Conservation (phyloP, 768 basidiomycete species). For the Cystobasidiopsis lactophilus region DNA sequence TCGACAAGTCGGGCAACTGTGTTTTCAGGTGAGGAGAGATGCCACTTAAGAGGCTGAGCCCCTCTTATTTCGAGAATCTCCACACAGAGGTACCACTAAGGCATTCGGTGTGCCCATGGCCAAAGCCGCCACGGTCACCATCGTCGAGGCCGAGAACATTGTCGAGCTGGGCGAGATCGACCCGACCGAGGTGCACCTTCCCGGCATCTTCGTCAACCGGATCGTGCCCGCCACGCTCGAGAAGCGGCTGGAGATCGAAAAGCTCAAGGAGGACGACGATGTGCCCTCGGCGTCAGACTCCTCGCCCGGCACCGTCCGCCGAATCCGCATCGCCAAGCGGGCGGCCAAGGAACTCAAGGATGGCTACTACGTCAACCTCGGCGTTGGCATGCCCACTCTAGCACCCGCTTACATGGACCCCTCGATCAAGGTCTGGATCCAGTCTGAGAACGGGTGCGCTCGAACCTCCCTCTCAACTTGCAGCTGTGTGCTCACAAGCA, state of each 20-base stretch:
- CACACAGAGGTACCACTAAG: conserved; percentile 51
- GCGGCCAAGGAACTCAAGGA: conserved; percentile 76
- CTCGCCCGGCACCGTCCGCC: conserved; percentile 16
- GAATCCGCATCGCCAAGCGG: conserved; percentile 51
- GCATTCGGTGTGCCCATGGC: conserved; percentile 78
- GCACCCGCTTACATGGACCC: conserved; percentile 25
- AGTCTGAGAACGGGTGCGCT: conserved; percentile 28
- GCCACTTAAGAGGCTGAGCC: neutral
- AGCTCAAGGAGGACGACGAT: conserved; percentile 21
- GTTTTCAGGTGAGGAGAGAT: conserved; percentile 46
- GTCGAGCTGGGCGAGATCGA: conserved; percentile 62
- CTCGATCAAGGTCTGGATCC: conserved; percentile 27
- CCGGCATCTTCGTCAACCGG: conserved; percentile 40
- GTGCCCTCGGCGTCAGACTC: neutral
- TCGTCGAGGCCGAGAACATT: conserved; percentile 82
- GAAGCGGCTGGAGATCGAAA: conserved; percentile 55
- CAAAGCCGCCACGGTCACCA: conserved; percentile 65
- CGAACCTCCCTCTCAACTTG: conserved; percentile 14
- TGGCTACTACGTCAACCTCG: conserved; percentile 28
- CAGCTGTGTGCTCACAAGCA: neutral
- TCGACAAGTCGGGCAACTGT: conserved; percentile 71
- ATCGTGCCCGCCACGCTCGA: conserved; percentile 55
- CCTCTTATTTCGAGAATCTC: neutral
- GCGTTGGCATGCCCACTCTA: conserved; percentile 28
- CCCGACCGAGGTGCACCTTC: conserved; percentile 44